Conservation (phyloP, 2,329 filamentous ascomycete species). For the Orbilia javanica region DNA sequence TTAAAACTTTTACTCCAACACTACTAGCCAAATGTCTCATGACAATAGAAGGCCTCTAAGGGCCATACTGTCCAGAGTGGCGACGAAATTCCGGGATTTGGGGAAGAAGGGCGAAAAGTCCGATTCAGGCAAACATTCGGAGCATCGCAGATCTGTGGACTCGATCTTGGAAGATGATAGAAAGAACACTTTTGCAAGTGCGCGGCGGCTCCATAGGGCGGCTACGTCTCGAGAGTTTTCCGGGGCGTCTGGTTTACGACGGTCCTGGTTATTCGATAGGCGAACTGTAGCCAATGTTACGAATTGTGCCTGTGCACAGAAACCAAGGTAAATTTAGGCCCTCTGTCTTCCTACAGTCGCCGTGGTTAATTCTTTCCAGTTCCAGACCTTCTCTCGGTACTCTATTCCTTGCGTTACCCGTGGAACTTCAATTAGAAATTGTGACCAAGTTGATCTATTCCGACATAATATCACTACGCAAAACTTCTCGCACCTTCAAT, state of each 20-base stretch:
- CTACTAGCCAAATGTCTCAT: slow-evolving; percentile 13
- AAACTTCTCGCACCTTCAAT: slow-evolving; percentile 48
- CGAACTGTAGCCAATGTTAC: slow-evolving; percentile 7
- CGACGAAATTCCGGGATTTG: slow-evolving; percentile 28
- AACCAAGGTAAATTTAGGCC: slow-evolving; percentile 21
- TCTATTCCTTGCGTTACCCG: slow-evolving; percentile 47
- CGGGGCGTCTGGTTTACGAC: slow-evolving; percentile 34
- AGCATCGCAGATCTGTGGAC: neutral
- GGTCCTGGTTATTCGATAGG: slow-evolving; percentile 56
- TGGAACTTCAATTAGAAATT: slow-evolving; percentile 49
- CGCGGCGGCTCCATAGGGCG: neutral
- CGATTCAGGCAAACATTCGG: neutral
- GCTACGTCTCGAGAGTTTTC: slow-evolving; percentile 29
- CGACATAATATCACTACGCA: slow-evolving; percentile 50
- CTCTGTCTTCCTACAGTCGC: neutral
- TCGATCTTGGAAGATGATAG: neutral
- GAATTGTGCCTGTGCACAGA: slow-evolving; percentile 15
- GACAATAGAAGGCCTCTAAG: slow-evolving; percentile 3
- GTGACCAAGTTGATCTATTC: slow-evolving; percentile 56
- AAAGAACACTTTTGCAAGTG: neutral
- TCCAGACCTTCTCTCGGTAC: slow-evolving; percentile 26
- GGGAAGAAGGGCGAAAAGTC: slow-evolving; percentile 19
- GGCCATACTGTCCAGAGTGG: slow-evolving; percentile 37
- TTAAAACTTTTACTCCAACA: slow-evolving; percentile 8
- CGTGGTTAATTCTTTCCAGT: neutral